phyloP scores from a whole-genome alignment of 805 yeast species.

The Kuraishia capsulata region DNA sequence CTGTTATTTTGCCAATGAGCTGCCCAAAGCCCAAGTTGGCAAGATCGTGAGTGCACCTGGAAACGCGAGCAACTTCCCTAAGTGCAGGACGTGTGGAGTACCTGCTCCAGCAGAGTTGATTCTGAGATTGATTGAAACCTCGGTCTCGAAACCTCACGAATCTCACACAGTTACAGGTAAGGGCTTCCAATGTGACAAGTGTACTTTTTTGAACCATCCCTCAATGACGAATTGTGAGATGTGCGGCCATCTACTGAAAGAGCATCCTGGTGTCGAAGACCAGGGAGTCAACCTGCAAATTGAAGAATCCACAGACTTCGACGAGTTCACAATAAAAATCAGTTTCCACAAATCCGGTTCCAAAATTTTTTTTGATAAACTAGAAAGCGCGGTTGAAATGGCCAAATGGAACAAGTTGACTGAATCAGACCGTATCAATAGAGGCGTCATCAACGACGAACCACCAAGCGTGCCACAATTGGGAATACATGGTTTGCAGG shows the following conservation, averaged over 20 bases:
- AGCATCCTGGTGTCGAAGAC: not conserved
- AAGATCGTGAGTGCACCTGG: conserved; percentile 4
- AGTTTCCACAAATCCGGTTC: conserved; percentile 76
- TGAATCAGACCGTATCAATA: conserved; percentile 19
- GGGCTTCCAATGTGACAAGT: conserved; percentile 34
- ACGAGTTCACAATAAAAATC: conserved; percentile 38
- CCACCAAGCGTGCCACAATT: conserved; percentile 15
- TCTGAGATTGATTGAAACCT: conserved; percentile 9
- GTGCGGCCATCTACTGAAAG: conserved; percentile 56
- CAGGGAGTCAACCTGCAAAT: not conserved
- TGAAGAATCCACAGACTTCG: conserved; percentile 11
- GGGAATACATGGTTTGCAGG: conserved; percentile 70
- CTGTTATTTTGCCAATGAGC: conserved; percentile 60
- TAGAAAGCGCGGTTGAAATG: conserved; percentile 35
- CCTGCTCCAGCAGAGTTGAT: conserved; percentile 28
- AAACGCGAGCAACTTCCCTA: conserved; percentile 23
- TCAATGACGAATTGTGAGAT: conserved; percentile 74
- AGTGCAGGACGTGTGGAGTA: conserved; percentile 59
- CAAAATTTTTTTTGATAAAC: conserved; percentile 36
- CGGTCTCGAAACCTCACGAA: not conserved
- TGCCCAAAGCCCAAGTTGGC: conserved; percentile 14
- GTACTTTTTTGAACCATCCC: conserved; percentile 74
- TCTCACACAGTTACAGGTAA: conserved; percentile 9
- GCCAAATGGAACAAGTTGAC: conserved; percentile 34
- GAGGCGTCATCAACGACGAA: conserved; percentile 18